A percentile compares a stretch with the other conserved stretches of the same genome.
Conservation (phyloP, 179 eudicot species). For the Silene vulgaris region DNA sequence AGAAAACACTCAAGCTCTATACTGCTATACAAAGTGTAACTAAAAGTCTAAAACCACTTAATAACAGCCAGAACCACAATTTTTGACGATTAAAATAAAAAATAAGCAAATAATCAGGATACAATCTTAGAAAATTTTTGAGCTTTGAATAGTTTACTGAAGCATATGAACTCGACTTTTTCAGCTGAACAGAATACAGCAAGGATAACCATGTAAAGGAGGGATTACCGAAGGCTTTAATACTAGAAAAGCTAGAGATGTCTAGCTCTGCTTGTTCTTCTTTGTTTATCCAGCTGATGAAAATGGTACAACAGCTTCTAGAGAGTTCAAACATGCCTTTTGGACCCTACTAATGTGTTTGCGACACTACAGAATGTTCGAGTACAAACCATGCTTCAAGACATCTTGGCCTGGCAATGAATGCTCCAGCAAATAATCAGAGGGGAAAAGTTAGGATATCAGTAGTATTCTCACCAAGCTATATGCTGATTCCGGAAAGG, state of each 20-base stretch:
- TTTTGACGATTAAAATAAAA: background rate
- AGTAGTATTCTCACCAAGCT: slow-evolving; percentile 44
- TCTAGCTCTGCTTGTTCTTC: background rate
- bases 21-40: background rate
- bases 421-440: slow-evolving; percentile 55
- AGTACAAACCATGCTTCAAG: slow-evolving; percentile 13
- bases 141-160: background rate
- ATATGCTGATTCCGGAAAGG: slow-evolving; percentile 57
- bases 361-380: background rate
- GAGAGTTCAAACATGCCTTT: too few relatives aligned
- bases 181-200: background rate
- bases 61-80: background rate
- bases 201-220: background rate
- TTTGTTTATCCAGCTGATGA: background rate
- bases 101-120: background rate
- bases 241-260: background rate
- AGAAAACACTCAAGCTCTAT: background rate
- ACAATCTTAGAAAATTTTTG: background rate
- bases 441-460: background rate
- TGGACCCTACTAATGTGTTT: background rate
- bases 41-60: background rate
- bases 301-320: background rate
- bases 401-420: slow-evolving; percentile 67
- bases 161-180: background rate
- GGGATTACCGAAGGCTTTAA: background rate